A percentile compares a stretch with the other conserved stretches of the same genome.
These are phyloP conservation scores for Leccinum pachyderme DNA, from an alignment of 1,284 basidiomycete species.

Conservation along the genomic window DNA sequence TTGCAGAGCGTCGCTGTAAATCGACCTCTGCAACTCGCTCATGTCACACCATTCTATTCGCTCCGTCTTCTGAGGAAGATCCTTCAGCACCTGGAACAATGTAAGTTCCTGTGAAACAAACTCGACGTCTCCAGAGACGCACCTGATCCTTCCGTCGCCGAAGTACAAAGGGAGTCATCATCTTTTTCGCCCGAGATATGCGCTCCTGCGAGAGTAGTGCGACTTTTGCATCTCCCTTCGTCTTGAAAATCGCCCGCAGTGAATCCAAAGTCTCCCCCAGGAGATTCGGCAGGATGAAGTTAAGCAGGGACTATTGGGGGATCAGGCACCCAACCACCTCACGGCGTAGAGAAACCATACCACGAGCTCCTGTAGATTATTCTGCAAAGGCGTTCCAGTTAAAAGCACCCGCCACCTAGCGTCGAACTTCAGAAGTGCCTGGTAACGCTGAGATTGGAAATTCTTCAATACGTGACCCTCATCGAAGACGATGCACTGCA, in stretches of 20 bases:
- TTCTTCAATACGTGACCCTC: constrained; percentile 98
- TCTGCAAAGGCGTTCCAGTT: constrained; percentile 94
- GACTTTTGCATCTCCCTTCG: constrained; percentile 83
- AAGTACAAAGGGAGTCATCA: constrained; percentile 99
- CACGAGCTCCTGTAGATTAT: constrained; percentile 92
- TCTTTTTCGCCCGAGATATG: constrained; percentile 92
- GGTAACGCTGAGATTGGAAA: constrained; percentile 93
- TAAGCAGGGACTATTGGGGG: constrained; percentile 80
- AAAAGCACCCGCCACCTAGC: constrained; percentile 90
- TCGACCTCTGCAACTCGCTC: constrained; percentile 78
- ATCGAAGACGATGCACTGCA: constrained; percentile 86
- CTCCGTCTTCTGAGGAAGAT: constrained; percentile 91
- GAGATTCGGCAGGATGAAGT: constrained; percentile 94
- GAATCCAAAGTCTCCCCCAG: constrained; percentile 77
- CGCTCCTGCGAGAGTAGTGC: constrained; percentile 87
- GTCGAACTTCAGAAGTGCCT: constrained; percentile 81
- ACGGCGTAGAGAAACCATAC: constrained; percentile 48
- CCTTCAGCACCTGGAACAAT: constrained; percentile 74
- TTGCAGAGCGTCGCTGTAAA: constrained; percentile 85
- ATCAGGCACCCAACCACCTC: constrained; percentile 10
- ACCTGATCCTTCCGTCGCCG: constrained; percentile 93
- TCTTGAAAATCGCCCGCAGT: constrained; percentile 95
- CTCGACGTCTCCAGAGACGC: constrained; percentile 11
- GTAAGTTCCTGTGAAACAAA: constrained; percentile 8
- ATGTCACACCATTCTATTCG: constrained; percentile 94